Conservation (phyloP, 2,329 filamentous ascomycete genomes). For the Thielaviopsis musarum region DNA sequence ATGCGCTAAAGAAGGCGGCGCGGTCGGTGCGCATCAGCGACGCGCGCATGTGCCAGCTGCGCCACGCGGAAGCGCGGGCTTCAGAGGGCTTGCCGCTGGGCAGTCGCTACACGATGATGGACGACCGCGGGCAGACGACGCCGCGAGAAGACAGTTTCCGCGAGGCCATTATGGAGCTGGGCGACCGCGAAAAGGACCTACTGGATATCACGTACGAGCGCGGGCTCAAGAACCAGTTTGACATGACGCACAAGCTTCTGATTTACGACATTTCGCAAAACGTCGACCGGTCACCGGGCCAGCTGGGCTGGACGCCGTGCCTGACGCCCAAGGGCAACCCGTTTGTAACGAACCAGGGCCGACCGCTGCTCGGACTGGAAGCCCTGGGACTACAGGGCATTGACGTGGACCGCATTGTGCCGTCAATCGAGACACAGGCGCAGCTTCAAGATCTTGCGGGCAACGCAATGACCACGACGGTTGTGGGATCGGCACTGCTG, state of each 20-base stretch:
- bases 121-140: constrained; percentile 30
- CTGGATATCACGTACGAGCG: constrained; percentile 46
- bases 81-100: constrained; percentile 26
- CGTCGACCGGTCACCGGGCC: constrained; percentile 40
- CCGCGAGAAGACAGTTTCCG: constrained; percentile 39
- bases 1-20: constrained; percentile 25
- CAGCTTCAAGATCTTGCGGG: constrained; percentile 56
- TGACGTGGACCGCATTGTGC: constrained; percentile 41
- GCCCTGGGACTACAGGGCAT: constrained; percentile 51
- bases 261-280: constrained; percentile 57
- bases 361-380: constrained; percentile 45
- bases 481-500: constrained; percentile 47
- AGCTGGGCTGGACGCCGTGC: constrained; percentile 45
- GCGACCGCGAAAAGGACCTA: constrained; percentile 46
- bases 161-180: constrained; percentile 31
- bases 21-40: constrained; percentile 18
- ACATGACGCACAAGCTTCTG: constrained; percentile 29
- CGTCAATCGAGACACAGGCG: constrained; percentile 44
- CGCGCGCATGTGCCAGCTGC: constrained; percentile 40
- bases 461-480: constrained; percentile 64
- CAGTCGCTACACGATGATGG: constrained; percentile 43
- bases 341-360: constrained; percentile 42
- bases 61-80: constrained; percentile 40
- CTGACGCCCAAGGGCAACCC: constrained; percentile 49
- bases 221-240: constrained; percentile 22